Conservation (phyloP, 1,284 basidiomycete species). For the Takashimella koratensis region DNA sequence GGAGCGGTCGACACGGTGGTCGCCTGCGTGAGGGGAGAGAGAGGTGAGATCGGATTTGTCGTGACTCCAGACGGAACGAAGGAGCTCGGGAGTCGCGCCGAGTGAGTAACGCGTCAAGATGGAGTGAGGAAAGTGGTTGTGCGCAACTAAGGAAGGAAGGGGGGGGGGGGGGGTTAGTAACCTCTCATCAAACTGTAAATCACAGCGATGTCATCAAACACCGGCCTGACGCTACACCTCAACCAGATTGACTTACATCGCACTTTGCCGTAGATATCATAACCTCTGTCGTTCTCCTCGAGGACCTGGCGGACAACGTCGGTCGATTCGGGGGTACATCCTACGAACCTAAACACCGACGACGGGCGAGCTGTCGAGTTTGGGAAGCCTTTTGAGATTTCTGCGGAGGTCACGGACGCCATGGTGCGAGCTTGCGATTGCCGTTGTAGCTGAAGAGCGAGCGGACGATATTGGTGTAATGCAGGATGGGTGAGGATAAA, state of each 20-base stretch:
- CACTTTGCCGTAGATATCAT: slow-evolving; percentile 56
- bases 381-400: no score
- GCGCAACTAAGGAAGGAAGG: slow-evolving; percentile 43
- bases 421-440: no score
- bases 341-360: slow-evolving; percentile 48
- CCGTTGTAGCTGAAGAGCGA: no score
- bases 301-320: slow-evolving; percentile 54
- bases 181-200: no score
- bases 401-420: no score
- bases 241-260: slow-evolving; percentile 25
- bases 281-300: slow-evolving; percentile 56
- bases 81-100: slow-evolving; percentile 56
- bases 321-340: slow-evolving; percentile 55
- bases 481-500: no score
- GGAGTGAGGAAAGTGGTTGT: slow-evolving; percentile 58
- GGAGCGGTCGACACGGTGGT: slow-evolving; percentile 3
- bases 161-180: neutral
- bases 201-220: slow-evolving; percentile 22
- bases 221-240: neutral
- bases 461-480: no score
- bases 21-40: slow-evolving; percentile 51
- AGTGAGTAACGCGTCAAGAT: slow-evolving; percentile 62
- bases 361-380: slow-evolving; percentile 32
- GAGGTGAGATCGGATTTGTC: slow-evolving; percentile 50
- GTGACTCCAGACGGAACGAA: slow-evolving; percentile 50